Evolutionary conservation across 2,329 filamentous ascomycete genomes (phyloP), one percentile per base, ranked within the genome.

Genomic region (Fusarium sp.): DNA sequence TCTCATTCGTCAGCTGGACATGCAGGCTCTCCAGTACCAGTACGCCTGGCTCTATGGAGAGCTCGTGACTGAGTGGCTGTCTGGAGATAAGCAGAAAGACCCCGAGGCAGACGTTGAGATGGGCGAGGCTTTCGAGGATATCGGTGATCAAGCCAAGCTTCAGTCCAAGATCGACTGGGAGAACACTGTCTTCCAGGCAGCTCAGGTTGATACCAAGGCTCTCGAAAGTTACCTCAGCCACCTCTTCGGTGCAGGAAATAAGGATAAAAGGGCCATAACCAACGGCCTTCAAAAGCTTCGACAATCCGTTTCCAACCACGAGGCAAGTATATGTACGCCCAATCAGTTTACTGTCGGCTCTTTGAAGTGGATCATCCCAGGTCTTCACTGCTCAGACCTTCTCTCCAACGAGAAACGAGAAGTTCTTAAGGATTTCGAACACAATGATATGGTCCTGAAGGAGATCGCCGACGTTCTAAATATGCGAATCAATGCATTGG

Each of bases 391-490:
- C 5, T 82, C 81, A 0, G 82, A 83, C 33, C 74, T 85, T 0
- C 76, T 86, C 5, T 79, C 80, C 1, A 71, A 82, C 25, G 80
- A 81, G 55, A 80, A 81, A 41, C 72, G 79, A 4, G 77, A 78
- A 58, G 78, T 80, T 0, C 73, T 86, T 17, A 77, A 74, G 8
- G 82, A 84, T 42, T 82, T 86, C 51, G 70, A 78, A 21, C 72
- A 74, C 11, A 83, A 81, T 49, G 57, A 70, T 1, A 74, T 79
- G 25, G 80, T 85, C 11, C 66, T 85, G 13, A 74, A 73, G 3
- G 84, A 87, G 71, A 80, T 87, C 15, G 80, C 81, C 1, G 84
- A 86, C 55, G 83, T 86, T 3, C 77, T 86, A 48, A 85, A 86
- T 63, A 84, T 86, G 79, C 79, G 83, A 15, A 76, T 85, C 8